A percentile compares a stretch with the other conserved stretches of the same genome.
These are phyloP conservation scores for Fraxinus baroniana DNA, from an alignment of 305 asterid genomes.

Conservation along the genomic window DNA sequence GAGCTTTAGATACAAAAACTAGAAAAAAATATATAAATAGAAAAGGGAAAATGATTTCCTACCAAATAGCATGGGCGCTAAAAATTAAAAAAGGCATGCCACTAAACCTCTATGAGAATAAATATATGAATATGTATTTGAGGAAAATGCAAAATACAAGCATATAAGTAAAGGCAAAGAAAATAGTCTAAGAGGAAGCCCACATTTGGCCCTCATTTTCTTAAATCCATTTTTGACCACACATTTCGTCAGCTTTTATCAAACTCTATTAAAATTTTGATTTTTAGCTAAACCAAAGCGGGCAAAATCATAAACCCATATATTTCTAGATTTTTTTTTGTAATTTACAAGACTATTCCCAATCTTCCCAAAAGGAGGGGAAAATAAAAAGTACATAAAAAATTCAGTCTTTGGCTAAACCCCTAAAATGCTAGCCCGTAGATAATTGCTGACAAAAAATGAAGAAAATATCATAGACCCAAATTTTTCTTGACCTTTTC, in stretches of 20 bases:
- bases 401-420: neutral
- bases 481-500: neutral
- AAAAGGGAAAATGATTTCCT: neutral
- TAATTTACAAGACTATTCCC: neutral
- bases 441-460: neutral
- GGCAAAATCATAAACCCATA: neutral
- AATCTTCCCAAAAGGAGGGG: neutral
- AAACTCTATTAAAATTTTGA: too few species aligned
- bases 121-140: neutral
- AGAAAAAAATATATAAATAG: neutral
- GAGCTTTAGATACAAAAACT: neutral
- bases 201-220: neutral
- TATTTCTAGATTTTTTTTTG: neutral
- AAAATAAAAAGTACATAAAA: neutral
- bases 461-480: neutral
- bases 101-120: neutral
- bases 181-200: neutral
- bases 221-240: neutral
- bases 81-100: neutral
- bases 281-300: neutral
- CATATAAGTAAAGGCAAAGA: neutral
- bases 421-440: neutral
- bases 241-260: neutral
- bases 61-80: neutral
- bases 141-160: neutral